Conservation (phyloP, 83 land plant genomes). For the Picea mariana region DNA sequence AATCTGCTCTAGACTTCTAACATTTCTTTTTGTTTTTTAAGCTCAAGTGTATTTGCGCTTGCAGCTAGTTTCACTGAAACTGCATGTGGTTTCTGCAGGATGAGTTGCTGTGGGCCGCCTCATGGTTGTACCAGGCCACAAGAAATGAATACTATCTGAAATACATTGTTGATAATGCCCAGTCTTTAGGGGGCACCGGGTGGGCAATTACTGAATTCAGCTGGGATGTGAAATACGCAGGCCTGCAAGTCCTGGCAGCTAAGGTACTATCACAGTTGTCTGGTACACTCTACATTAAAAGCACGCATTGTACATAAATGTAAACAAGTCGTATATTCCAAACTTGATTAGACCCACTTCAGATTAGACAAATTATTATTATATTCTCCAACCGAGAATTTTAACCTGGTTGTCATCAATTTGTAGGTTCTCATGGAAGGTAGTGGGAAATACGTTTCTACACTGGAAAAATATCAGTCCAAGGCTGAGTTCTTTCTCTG, state of each 20-base stretch:
- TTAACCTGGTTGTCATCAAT: background rate
- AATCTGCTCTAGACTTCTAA: background rate
- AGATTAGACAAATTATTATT: slow-evolving; percentile 1
- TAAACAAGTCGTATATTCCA: background rate
- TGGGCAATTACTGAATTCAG: slow-evolving; percentile 75
- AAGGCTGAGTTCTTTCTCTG: slow-evolving; percentile 75
- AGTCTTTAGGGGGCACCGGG: slow-evolving; percentile 52
- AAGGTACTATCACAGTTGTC: background rate
- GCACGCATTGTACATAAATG: background rate
- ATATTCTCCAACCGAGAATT: background rate
- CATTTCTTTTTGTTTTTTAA: background rate
- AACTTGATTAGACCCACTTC: slow-evolving; percentile 5
- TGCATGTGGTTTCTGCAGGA: slow-evolving; percentile 27
- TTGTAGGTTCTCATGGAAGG: slow-evolving; percentile 48
- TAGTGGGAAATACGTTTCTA: slow-evolving; percentile 27
- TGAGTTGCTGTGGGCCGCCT: slow-evolving; percentile 85
- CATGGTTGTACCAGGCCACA: slow-evolving; percentile 87
- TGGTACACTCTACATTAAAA: background rate
- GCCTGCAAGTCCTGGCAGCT: slow-evolving; percentile 44
- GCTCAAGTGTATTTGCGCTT: no score
- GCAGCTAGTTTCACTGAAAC: background rate
- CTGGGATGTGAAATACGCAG: slow-evolving; percentile 89
- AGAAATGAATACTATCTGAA: slow-evolving; percentile 47
- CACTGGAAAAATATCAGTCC: slow-evolving; percentile 41
- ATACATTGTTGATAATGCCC: slow-evolving; percentile 53